Conservation (phyloP, 768 basidiomycete species). For the Suillus sp. region DNA sequence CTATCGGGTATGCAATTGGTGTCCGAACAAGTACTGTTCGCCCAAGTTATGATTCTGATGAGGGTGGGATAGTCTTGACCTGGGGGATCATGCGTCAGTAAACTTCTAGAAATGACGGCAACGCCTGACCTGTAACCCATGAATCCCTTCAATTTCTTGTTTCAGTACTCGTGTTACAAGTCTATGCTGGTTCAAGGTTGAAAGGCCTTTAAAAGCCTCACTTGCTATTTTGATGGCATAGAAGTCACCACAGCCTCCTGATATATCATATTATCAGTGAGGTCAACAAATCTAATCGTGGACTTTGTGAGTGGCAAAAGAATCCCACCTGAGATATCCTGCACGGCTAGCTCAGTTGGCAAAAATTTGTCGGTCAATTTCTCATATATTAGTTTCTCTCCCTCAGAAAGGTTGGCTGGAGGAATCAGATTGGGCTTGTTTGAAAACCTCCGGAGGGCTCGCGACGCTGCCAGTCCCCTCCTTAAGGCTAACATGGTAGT, state of each 20-base stretch:
- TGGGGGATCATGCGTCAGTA: constrained; percentile 3
- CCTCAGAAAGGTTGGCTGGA: constrained; percentile 44
- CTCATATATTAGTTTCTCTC: constrained; percentile 68
- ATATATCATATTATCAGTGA: constrained; percentile 10
- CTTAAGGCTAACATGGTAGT: constrained; percentile 36
- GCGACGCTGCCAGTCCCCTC: constrained; percentile 36
- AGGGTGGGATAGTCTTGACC: constrained; percentile 45
- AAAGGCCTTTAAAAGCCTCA: constrained; percentile 79
- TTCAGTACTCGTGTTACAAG: constrained; percentile 86
- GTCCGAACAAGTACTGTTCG: not conserved
- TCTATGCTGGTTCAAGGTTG: constrained; percentile 91
- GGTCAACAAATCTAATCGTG: constrained; percentile 4
- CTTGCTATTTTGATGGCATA: constrained; percentile 91
- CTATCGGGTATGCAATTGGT: not conserved
- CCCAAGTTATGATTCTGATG: constrained; percentile 12
- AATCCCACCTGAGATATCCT: constrained; percentile 89
- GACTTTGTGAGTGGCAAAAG: constrained; percentile 5
- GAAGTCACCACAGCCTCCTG: constrained; percentile 97
- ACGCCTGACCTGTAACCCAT: constrained; percentile 83
- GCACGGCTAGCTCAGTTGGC: constrained; percentile 81
- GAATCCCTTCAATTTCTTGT: constrained; percentile 87
- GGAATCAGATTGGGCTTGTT: constrained; percentile 25
- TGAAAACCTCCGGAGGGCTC: constrained; percentile 35
- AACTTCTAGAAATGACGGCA: too few species aligned
- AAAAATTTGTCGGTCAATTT: constrained; percentile 77